phyloP scores from a whole-genome alignment of 805 yeast species.

The Saturnispora gosingensis region DNA sequence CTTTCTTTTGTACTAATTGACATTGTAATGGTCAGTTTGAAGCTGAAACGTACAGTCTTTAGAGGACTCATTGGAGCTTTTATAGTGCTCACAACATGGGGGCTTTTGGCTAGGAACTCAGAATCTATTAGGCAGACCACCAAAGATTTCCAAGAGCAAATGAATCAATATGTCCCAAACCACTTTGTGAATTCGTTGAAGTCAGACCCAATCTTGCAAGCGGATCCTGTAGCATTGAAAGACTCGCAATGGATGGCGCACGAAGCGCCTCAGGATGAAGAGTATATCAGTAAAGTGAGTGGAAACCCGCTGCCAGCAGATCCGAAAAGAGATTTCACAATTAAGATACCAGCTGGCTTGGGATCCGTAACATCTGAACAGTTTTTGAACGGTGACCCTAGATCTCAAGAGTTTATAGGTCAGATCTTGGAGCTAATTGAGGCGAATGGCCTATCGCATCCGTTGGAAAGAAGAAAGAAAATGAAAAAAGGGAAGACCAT shows the following conservation, averaged over 20 bases:
- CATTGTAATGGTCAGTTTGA: background rate
- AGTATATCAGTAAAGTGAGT: background rate
- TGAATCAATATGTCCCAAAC: background rate
- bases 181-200: conserved; percentile 3
- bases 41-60: background rate
- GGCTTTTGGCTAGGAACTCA: background rate
- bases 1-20: background rate
- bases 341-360: conserved; percentile 18
- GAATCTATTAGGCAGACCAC: background rate
- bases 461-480: conserved; percentile 23
- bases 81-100: background rate
- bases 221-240: background rate
- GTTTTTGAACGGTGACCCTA: conserved; percentile 20
- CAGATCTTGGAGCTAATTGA: conserved; percentile 23
- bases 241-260: background rate
- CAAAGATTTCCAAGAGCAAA: background rate
- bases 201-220: background rate
- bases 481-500: conserved; percentile 19
- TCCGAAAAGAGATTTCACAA: conserved; percentile 19
- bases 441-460: conserved; percentile 23
- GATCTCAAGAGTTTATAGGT: conserved; percentile 22
- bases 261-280: background rate
- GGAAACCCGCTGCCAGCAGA: background rate
- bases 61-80: background rate
- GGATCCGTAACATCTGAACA: conserved; percentile 19